A percentile compares a stretch with the other conserved stretches of the same genome.
Evolutionary conservation across 1,284 basidiomycete genomes (phyloP).

Genomic region (Leccinum subfulvum): DNA sequence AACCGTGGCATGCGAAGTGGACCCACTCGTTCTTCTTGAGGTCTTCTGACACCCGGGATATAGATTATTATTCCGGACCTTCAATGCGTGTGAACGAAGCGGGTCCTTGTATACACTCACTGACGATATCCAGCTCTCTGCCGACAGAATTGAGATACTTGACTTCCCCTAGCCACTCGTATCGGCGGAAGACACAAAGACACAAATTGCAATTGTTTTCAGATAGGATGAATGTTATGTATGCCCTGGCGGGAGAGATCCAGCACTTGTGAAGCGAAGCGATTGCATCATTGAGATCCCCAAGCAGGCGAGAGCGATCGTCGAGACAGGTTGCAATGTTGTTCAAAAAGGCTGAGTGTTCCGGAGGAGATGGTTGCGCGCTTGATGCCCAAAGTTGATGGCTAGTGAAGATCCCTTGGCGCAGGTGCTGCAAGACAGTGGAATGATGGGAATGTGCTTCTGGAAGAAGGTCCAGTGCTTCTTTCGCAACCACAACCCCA

Average conservation of each 20-base stretch:
- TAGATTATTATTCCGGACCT: neutral
- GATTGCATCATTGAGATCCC: neutral
- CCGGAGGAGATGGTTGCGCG: neutral
- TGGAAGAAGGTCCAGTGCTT: neutral
- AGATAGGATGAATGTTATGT: neutral
- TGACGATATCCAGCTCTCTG: neutral
- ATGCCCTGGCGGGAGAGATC: neutral
- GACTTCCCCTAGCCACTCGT: neutral
- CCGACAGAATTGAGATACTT: neutral
- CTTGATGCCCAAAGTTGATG: neutral
- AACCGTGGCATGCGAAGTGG: neutral
- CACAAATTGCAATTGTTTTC: neutral
- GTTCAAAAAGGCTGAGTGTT: neutral
- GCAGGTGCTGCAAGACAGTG: neutral
- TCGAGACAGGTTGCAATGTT: neutral
- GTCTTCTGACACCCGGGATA: neutral
- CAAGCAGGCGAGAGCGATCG: neutral
- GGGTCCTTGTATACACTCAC: neutral
- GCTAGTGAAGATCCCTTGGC: conserved; percentile 7
- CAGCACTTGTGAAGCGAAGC: neutral
- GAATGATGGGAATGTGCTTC: neutral
- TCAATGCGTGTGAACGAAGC: neutral
- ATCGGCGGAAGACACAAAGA: neutral
- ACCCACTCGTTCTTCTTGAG: neutral
- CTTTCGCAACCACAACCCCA: neutral